phyloP scores from a whole-genome alignment of 2,329 filamentous ascomycete species.

The Aspergillus sp. region DNA sequence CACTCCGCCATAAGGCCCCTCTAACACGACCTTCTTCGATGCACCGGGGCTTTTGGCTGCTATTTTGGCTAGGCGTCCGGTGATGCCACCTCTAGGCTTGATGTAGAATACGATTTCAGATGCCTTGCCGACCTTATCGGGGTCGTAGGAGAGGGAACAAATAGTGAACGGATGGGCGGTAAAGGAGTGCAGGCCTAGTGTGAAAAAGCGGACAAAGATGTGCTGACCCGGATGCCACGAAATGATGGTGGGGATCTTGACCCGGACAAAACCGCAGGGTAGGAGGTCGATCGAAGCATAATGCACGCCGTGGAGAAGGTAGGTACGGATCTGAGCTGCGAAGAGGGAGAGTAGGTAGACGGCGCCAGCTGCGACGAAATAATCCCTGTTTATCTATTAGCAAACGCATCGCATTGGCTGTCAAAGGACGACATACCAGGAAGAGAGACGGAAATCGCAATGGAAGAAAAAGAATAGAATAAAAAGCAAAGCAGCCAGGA shows the following conservation, averaged over 20 bases:
- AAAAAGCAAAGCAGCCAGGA: slow-evolving; percentile 50
- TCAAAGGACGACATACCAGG: slow-evolving; percentile 39
- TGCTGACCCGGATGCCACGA: slow-evolving; percentile 53
- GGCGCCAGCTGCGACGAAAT: slow-evolving; percentile 54
- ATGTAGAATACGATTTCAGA: slow-evolving; percentile 52
- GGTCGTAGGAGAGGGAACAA: slow-evolving; percentile 41
- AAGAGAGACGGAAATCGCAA: slow-evolving; percentile 52
- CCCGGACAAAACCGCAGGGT: slow-evolving; percentile 37
- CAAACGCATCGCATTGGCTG: no score
- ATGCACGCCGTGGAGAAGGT: slow-evolving; percentile 47
- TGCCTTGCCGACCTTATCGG: slow-evolving; percentile 6
- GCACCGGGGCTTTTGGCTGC: slow-evolving; percentile 33
- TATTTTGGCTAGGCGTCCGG: slow-evolving; percentile 39
- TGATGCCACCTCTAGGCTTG: slow-evolving; percentile 47
- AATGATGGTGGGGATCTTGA: slow-evolving; percentile 41
- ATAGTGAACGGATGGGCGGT: slow-evolving; percentile 54
- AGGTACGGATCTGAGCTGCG: slow-evolving; percentile 44
- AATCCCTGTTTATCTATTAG: slow-evolving; percentile 43
- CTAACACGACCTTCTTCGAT: slow-evolving; percentile 46
- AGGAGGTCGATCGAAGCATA: slow-evolving; percentile 40
- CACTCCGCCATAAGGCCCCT: slow-evolving; percentile 56
- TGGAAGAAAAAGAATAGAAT: slow-evolving; percentile 59
- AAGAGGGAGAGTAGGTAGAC: slow-evolving; percentile 48
- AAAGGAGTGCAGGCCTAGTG: slow-evolving; percentile 37
- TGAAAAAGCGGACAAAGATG: slow-evolving; percentile 49